phyloP scores from a whole-genome alignment of 768 basidiomycete genomes.

The Cystobasidiopsis lactophilus region DNA sequence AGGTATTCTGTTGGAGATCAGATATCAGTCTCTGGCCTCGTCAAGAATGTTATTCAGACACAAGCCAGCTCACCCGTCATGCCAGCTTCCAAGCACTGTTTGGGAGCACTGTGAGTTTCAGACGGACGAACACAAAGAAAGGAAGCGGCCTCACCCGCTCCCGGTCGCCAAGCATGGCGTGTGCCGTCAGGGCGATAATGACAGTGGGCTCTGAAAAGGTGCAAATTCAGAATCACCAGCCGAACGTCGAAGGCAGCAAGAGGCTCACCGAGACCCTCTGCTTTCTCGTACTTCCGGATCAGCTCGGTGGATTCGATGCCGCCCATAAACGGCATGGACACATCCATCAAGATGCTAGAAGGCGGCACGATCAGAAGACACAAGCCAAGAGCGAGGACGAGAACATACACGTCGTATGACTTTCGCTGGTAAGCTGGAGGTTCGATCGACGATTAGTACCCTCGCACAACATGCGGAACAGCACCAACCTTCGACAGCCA shows the following conservation, averaged over 20 bases:
- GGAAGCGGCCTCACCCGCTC: slow-evolving; percentile 32
- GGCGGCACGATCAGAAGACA: too few species aligned
- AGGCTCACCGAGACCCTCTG: slow-evolving; percentile 44
- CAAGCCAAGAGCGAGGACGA: neutral
- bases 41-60: neutral
- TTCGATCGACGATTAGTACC: too few species aligned
- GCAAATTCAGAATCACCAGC: too few species aligned
- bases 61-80: neutral
- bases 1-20: slow-evolving; percentile 19
- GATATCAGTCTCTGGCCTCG: too few species aligned
- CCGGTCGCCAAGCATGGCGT: slow-evolving; percentile 85
- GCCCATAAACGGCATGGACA: slow-evolving; percentile 86
- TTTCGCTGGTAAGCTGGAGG: slow-evolving; percentile 6
- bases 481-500: slow-evolving; percentile 2
- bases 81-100: neutral
- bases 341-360: slow-evolving; percentile 27
- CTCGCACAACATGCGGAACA: slow-evolving; percentile 11
- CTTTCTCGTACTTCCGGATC: slow-evolving; percentile 63
- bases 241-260: too few species aligned
- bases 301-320: slow-evolving; percentile 87
- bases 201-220: slow-evolving; percentile 47
- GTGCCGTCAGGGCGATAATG: slow-evolving; percentile 89
- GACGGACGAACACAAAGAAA: neutral
- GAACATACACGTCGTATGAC: slow-evolving; percentile 16
- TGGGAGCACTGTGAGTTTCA: neutral